Conservation (phyloP, 345 rosid genomes). For the Eucalyptus rudis region DNA sequence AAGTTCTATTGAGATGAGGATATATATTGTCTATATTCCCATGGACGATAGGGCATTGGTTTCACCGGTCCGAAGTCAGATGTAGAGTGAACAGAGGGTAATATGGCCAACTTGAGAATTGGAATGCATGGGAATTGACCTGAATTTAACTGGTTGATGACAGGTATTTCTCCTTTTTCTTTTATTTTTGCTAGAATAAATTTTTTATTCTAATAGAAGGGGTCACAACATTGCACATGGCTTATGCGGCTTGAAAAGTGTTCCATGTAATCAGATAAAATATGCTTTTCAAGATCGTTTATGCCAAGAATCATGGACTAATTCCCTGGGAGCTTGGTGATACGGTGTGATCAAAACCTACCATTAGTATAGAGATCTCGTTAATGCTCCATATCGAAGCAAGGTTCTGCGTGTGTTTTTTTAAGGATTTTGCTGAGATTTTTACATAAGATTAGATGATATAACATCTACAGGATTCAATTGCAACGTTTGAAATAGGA, state of each 20-base stretch:
- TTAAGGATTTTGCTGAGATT: neutral
- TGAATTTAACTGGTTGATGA: neutral
- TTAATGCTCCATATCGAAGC: neutral
- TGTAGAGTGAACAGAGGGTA: neutral
- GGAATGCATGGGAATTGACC: neutral
- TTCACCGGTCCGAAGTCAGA: neutral
- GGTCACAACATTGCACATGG: neutral
- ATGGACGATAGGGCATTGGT: neutral
- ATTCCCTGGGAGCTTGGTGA: neutral
- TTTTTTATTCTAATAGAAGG: neutral
- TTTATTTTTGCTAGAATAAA: neutral
- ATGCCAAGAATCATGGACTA: neutral
- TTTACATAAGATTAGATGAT: neutral
- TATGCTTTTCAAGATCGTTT: neutral
- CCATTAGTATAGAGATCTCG: neutral
- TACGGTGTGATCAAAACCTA: neutral
- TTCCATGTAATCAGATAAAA: neutral
- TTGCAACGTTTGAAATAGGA: neutral
- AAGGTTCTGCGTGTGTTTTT: neutral
- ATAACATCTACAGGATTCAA: neutral
- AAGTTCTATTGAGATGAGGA: neutral
- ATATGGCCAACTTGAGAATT: neutral
- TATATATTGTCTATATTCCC: neutral
- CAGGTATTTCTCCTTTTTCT: neutral
- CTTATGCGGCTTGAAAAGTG: neutral